These are phyloP conservation scores for Xylaria sp. DNA, from an alignment of 2,329 filamentous ascomycete species.

Conservation along the genomic window DNA sequence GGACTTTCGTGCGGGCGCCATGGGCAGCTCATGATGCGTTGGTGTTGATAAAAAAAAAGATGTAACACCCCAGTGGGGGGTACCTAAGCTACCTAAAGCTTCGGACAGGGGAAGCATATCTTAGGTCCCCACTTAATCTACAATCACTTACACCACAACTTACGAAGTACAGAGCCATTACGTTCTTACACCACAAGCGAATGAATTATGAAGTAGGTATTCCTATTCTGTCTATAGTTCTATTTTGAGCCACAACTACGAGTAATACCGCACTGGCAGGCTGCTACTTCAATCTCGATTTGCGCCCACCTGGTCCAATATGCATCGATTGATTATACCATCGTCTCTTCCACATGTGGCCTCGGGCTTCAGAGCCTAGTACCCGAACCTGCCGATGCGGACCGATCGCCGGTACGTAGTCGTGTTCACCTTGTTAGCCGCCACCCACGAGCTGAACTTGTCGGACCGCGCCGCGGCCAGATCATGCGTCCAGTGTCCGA, in stretches of 20 bases:
- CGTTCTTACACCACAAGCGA: not conserved
- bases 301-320: not conserved
- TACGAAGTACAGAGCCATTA: too few species aligned
- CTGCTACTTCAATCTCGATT: not conserved
- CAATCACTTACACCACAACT: too few species aligned
- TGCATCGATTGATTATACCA: not conserved
- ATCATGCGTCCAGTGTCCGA: conserved; percentile 56
- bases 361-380: not conserved
- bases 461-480: conserved; percentile 49
- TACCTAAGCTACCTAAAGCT: not conserved
- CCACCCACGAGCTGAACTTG: conserved; percentile 50
- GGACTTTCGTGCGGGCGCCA: conserved; percentile 57
- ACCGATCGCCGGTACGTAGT: not conserved
- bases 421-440: conserved; percentile 38
- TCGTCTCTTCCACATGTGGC: not conserved
- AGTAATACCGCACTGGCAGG: not conserved
- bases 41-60: not conserved
- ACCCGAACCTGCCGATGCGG: conserved; percentile 15
- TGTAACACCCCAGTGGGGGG: not conserved
- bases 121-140: too few species aligned
- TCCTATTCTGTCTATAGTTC: conserved; percentile 24
- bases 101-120: not conserved
- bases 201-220: not conserved
- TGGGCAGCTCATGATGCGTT: conserved; percentile 23
- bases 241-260: conserved; percentile 12